Conservation (phyloP, 2,329 filamentous ascomycete species). For the Zasmidium citrigriseum region DNA sequence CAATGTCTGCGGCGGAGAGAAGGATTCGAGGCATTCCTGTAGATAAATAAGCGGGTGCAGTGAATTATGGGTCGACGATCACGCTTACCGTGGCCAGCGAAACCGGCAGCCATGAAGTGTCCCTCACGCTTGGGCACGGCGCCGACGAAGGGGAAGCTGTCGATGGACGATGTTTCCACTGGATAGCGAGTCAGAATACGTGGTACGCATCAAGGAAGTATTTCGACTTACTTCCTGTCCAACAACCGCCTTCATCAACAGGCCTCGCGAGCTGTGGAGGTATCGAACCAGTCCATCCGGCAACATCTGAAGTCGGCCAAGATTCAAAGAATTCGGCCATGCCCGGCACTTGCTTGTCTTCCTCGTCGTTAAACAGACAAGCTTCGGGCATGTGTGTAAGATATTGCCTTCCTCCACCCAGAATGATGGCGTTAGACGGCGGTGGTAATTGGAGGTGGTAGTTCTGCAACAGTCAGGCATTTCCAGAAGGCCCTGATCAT, state of each 20-base stretch:
- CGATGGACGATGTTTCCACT: slow-evolving; percentile 20
- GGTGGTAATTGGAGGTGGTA: slow-evolving; percentile 37
- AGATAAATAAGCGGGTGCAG: not conserved
- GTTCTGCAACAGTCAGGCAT: slow-evolving; percentile 20
- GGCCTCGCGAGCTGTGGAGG: slow-evolving; percentile 23
- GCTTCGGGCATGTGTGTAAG: slow-evolving; percentile 28
- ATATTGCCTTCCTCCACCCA: slow-evolving; percentile 32
- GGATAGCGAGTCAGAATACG: not conserved
- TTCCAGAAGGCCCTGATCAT: not conserved
- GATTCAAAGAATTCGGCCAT: slow-evolving; percentile 32
- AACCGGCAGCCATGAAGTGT: slow-evolving; percentile 32
- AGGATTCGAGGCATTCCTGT: slow-evolving; percentile 37
- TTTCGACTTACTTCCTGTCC: slow-evolving; percentile 30
- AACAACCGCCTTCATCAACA: slow-evolving; percentile 30
- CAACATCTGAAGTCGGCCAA: slow-evolving; percentile 32
- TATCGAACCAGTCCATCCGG: slow-evolving; percentile 24
- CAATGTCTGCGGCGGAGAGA: slow-evolving; percentile 32
- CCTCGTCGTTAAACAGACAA: slow-evolving; percentile 27
- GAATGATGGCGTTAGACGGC: slow-evolving; percentile 34
- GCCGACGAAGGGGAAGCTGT: slow-evolving; percentile 32
- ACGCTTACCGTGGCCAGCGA: slow-evolving; percentile 27
- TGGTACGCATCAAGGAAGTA: slow-evolving; percentile 1
- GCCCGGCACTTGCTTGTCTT: slow-evolving; percentile 30
- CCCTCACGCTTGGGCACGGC: slow-evolving; percentile 26
- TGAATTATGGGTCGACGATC: not conserved